Conservation (phyloP, 345 rosid species). For the Salix brachista region DNA sequence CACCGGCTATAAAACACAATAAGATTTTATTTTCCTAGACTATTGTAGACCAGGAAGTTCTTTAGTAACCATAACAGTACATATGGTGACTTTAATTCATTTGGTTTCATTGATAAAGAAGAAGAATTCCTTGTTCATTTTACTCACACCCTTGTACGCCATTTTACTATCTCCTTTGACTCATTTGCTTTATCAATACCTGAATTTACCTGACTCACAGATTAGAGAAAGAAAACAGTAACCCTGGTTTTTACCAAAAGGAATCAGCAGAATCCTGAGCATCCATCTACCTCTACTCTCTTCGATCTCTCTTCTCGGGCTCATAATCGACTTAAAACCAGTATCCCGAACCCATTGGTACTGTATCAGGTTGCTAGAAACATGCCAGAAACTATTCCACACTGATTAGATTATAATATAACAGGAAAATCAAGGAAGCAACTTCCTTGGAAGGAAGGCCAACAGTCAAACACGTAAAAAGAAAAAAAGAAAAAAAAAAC, state of each 20-base stretch:
- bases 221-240: neutral
- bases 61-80: too few species aligned
- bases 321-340: slow-evolving; percentile 44
- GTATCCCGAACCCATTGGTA: slow-evolving; percentile 54
- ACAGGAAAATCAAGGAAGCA: neutral
- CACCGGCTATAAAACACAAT: too few species aligned
- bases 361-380: slow-evolving; percentile 10
- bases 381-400: slow-evolving; percentile 1
- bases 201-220: slow-evolving; percentile 37
- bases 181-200: slow-evolving; percentile 37
- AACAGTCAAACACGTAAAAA: slow-evolving; percentile 17
- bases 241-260: neutral
- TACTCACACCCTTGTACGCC: too few species aligned
- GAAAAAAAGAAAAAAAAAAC: too few species aligned
- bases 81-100: too few species aligned
- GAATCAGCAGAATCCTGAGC: neutral
- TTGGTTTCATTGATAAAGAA: too few species aligned
- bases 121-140: too few species aligned
- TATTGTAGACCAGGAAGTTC: too few species aligned
- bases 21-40: too few species aligned
- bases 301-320: slow-evolving; percentile 40
- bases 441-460: slow-evolving; percentile 17
- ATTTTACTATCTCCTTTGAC: slow-evolving; percentile 16
- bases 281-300: slow-evolving; percentile 37
- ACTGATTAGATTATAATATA: neutral